Base-by-base conservation (phyloP, 768 basidiomycete genomes). In the Collybia sordida region DNA sequence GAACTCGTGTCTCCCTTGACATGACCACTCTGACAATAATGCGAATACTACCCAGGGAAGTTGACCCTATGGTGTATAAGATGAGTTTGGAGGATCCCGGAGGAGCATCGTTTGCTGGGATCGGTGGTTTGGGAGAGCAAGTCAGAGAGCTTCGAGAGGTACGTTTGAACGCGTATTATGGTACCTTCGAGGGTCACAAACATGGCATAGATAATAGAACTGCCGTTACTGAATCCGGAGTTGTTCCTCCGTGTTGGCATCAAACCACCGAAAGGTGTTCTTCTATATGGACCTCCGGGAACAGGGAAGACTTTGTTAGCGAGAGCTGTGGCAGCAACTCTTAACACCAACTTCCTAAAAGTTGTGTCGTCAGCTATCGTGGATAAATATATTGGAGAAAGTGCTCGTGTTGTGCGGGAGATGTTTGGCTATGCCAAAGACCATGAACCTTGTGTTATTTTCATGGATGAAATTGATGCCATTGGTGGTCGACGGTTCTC, bases 1-100 rank as follows among this genome's bases (percentile, higher is more conserved):
- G 93, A 43, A 92, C 92, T 3, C 90, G 97, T 56, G 97, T 99
- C 50, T 95, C 94, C 48, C 83, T 99, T 25, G 97, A 99, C 68
- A 98, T 99, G 97, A 99, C 97, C 3, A 98, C 97, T 2, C 75
- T 98, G 25, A 99, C 97, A 5, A 93, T 99, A 63, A 98, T 99
- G 94, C 90, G 97, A 31, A 96, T 98, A 45, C 76, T 99, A 17
- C 97, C 97, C 3, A 83, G 97, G 54, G 97, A 99, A 67, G 93
- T 99, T 6, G 97, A 99, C 65, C 97, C 97, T 14, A 73, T 96
- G 60, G 96, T 99, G 9, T 99, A 99, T 77, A 98, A 98, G 74
- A 99, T 98, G 97, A 96, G 93, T 56, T 74, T 97, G 62, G 97
- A 99, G 68, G 96, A 98, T 62, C 93, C 97, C 2, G 94, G 93